These are phyloP conservation scores for Pythium plurisporium DNA, from an alignment of 352 stramenopile species.

Conservation along the genomic window DNA sequence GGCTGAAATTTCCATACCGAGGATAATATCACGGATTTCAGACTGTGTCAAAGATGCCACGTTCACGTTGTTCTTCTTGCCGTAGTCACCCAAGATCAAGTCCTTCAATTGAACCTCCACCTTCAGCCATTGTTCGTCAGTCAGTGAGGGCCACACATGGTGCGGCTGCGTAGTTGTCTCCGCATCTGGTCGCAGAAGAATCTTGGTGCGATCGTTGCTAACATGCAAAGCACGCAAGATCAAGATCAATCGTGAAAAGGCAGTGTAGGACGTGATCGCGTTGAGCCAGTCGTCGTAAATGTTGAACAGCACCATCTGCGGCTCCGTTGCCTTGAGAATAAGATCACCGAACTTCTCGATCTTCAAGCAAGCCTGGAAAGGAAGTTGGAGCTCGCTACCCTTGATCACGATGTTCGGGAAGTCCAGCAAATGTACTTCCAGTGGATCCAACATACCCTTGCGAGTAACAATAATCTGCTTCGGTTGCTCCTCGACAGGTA, in stretches of 20 bases:
- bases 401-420: conserved; percentile 99
- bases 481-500: conserved; percentile 99
- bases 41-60: conserved; percentile 99
- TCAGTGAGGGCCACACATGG: conserved; percentile 99
- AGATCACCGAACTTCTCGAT: conserved; percentile 99
- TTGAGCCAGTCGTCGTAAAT: conserved; percentile 99
- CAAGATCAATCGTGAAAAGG: conserved; percentile 99
- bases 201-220: conserved; percentile 93
- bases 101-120: conserved; percentile 99
- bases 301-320: conserved; percentile 99
- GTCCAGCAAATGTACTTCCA: conserved; percentile 99
- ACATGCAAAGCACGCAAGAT: conserved; percentile 98
- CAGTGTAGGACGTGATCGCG: conserved; percentile 99
- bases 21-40: conserved; percentile 99
- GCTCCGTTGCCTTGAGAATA: conserved; percentile 98
- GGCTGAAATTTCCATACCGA: conserved; percentile 99
- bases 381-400: conserved; percentile 98
- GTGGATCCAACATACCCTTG: conserved; percentile 99
- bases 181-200: conserved; percentile 97
- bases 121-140: conserved; percentile 99
- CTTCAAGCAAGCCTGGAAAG: conserved; percentile 99
- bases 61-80: conserved; percentile 99
- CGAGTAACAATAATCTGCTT: conserved; percentile 99
- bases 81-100: conserved; percentile 99
- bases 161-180: conserved; percentile 98